Evolutionary conservation across 768 basidiomycete genomes (phyloP).

Genomic region (Lactarius deliciosus): DNA sequence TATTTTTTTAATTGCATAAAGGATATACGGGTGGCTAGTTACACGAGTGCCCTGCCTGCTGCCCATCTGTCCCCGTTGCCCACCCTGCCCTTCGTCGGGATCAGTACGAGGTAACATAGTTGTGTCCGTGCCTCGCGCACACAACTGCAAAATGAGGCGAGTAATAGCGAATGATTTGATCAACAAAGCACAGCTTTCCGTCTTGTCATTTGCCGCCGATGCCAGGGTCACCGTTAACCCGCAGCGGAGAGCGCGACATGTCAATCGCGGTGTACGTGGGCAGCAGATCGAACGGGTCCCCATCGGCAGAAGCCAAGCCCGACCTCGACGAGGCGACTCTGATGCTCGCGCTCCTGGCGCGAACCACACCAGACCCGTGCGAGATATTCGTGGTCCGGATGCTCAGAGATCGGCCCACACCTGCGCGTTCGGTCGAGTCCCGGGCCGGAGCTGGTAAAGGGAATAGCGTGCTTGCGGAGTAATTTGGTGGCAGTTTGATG

Average conservation of each 20-base stretch:
- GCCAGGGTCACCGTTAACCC: background rate
- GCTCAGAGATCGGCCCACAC: conserved; percentile 1
- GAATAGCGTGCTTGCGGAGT: no score
- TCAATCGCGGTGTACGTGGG: conserved; percentile 28
- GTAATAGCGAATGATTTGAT: background rate
- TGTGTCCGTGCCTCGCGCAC: background rate
- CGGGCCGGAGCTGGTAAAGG: background rate
- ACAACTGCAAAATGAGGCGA: background rate
- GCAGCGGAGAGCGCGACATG: conserved; percentile 11
- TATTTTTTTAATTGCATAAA: no score
- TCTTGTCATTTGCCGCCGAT: background rate
- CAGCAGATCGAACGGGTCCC: conserved; percentile 16
- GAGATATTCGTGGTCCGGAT: conserved; percentile 14
- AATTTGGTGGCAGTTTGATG: no score
- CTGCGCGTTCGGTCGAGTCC: background rate
- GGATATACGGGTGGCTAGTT: no score
- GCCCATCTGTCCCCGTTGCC: no score
- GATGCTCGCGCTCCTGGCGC: conserved; percentile 4
- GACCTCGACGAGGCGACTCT: background rate
- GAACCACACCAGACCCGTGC: background rate
- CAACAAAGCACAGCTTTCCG: background rate
- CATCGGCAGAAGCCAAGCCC: conserved; percentile 2
- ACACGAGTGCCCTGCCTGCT: no score
- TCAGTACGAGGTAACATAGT: background rate
- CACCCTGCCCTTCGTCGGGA: no score